Evolutionary conservation across 2,329 filamentous ascomycete genomes (phyloP).

Genomic region (Aspergillus fijiensis): DNA sequence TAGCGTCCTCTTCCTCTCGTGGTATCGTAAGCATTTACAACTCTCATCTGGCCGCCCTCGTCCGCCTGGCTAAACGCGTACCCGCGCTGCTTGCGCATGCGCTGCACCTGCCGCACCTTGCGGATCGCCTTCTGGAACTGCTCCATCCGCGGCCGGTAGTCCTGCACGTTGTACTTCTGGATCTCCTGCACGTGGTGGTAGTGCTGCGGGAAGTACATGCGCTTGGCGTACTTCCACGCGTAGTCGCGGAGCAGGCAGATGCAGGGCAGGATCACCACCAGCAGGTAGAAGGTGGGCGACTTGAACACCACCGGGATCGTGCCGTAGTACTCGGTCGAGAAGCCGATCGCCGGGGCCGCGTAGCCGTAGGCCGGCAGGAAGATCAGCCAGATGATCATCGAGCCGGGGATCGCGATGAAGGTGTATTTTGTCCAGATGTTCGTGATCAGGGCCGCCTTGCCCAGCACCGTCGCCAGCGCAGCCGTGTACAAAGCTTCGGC

Average conservation of each 20-base stretch:
- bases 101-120: constrained; percentile 95
- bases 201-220: constrained; percentile 93
- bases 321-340: constrained; percentile 82
- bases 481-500: constrained; percentile 92
- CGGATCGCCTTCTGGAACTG: constrained; percentile 99
- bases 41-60: constrained; percentile 82
- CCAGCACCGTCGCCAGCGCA: constrained; percentile 87
- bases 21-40: constrained; percentile 96
- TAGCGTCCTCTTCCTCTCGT: constrained; percentile 87
- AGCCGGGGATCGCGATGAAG: constrained; percentile 90
- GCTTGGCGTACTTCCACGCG: constrained; percentile 94
- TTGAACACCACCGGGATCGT: constrained; percentile 77
- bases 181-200: constrained; percentile 99
- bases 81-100: constrained; percentile 98
- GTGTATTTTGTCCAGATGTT: constrained; percentile 99
- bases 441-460: constrained; percentile 90
- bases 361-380: constrained; percentile 87
- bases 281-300: constrained; percentile 86
- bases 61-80: constrained; percentile 98
- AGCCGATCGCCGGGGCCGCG: constrained; percentile 75
- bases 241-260: constrained; percentile 86
- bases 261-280: constrained; percentile 75
- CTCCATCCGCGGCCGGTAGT: constrained; percentile 97
- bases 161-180: constrained; percentile 99
- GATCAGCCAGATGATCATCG: constrained; percentile 84